These are phyloP conservation scores for Paramecium biaurelia DNA, from an alignment of 73 alveolate species.

Conservation along the genomic window DNA sequence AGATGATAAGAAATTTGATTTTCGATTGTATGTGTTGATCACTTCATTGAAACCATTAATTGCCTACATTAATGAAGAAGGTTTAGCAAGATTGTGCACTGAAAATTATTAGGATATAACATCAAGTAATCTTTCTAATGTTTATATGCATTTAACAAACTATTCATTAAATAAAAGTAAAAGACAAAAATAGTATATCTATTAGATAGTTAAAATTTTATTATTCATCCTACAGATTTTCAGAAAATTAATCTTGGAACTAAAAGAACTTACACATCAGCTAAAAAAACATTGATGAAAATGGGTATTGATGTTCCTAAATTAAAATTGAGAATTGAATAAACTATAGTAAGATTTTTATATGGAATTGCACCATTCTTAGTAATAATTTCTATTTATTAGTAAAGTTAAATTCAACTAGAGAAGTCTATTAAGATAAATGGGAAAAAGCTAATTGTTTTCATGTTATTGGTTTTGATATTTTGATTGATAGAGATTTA, in stretches of 20 bases:
- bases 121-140: constrained; percentile 69
- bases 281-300: constrained; percentile 76
- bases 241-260: constrained; percentile 21
- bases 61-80: constrained; percentile 95
- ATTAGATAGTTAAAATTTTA: constrained; percentile 65
- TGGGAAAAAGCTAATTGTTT: constrained; percentile 71
- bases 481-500: constrained; percentile 75
- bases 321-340: constrained; percentile 24
- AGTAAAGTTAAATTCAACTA: background rate
- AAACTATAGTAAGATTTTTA: constrained; percentile 27
- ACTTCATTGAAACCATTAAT: constrained; percentile 90
- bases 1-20: constrained; percentile 93
- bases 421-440: constrained; percentile 38
- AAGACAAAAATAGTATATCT: background rate
- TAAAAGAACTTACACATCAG: constrained; percentile 67
- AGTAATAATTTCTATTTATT: background rate
- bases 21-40: constrained; percentile 91
- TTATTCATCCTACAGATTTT: background rate
- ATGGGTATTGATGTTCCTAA: constrained; percentile 40
- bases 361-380: constrained; percentile 20
- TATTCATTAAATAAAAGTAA: constrained; percentile 81
- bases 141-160: constrained; percentile 88
- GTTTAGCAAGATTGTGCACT: constrained; percentile 96
- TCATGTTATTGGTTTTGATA: constrained; percentile 88
- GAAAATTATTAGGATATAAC: constrained; percentile 82